Evolutionary conservation across 1,284 basidiomycete species (phyloP).

Genomic region (Mycena citricolor): DNA sequence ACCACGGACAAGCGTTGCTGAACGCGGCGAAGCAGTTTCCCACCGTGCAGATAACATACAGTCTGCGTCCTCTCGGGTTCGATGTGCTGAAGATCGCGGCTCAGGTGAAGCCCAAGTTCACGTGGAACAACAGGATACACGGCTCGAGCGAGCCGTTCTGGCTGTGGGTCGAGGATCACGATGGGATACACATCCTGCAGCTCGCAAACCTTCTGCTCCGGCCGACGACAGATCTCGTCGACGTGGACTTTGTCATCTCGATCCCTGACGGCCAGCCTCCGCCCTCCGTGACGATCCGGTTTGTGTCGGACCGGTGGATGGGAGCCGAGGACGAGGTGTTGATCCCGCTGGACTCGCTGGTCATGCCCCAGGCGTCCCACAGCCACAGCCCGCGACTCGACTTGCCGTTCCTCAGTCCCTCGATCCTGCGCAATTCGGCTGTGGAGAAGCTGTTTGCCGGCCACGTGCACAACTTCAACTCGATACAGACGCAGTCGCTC

Average conservation of each 20-base stretch:
- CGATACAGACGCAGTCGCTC: slow-evolving; percentile 88
- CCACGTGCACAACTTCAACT: slow-evolving; percentile 67
- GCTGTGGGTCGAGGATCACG: slow-evolving; percentile 92
- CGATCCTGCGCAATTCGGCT: slow-evolving; percentile 48
- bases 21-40: slow-evolving; percentile 89
- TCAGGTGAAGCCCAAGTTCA: slow-evolving; percentile 67
- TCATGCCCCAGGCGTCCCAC: slow-evolving; percentile 73
- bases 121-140: slow-evolving; percentile 83
- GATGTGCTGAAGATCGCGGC: slow-evolving; percentile 84
- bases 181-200: slow-evolving; percentile 82
- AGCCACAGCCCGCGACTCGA: slow-evolving; percentile 74
- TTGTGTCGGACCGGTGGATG: slow-evolving; percentile 92
- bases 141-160: slow-evolving; percentile 87
- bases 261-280: slow-evolving; percentile 59
- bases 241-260: slow-evolving; percentile 82
- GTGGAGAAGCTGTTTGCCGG: slow-evolving; percentile 48
- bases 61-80: slow-evolving; percentile 78
- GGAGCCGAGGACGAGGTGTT: slow-evolving; percentile 80
- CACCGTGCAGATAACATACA: slow-evolving; percentile 63
- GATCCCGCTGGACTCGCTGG: slow-evolving; percentile 66
- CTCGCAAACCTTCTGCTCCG: slow-evolving; percentile 73
- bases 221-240: slow-evolving; percentile 56
- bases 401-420: slow-evolving; percentile 75
- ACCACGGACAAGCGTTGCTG: slow-evolving; percentile 79
- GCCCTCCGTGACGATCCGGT: slow-evolving; percentile 68